A percentile compares a stretch with the other conserved stretches of the same genome.
These are phyloP conservation scores for Sphagnum magellanicum DNA, from an alignment of 228 moss, liverwort and hornwort genomes.

Conservation along the genomic window DNA sequence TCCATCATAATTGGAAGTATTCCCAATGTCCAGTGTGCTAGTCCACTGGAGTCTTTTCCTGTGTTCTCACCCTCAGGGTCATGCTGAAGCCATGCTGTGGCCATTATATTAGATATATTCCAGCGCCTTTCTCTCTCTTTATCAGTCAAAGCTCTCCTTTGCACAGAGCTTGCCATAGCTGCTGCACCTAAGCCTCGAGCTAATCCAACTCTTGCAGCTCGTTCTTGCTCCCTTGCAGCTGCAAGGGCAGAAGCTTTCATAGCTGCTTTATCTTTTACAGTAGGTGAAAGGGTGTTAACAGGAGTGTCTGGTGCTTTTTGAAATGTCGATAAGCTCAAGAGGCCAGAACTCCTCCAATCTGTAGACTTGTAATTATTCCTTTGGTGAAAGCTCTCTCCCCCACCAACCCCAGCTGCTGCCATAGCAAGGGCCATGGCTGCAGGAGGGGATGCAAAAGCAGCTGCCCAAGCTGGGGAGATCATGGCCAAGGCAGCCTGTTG, in stretches of 20 bases:
- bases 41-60: conserved; percentile 21
- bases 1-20: conserved; percentile 71
- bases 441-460: conserved; percentile 89
- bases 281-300: conserved; percentile 17
- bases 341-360: conserved; percentile 46
- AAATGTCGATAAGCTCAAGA: conserved; percentile 49
- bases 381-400: conserved; percentile 52
- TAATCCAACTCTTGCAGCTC: conserved; percentile 82
- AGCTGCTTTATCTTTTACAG: conserved; percentile 61
- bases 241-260: conserved; percentile 66
- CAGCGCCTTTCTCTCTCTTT: conserved; percentile 74
- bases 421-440: conserved; percentile 87
- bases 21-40: conserved; percentile 31
- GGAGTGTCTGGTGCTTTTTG: conserved; percentile 66
- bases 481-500: conserved; percentile 73
- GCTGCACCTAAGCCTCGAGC: conserved; percentile 89
- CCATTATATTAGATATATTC: conserved; percentile 76
- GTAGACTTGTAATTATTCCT: conserved; percentile 31
- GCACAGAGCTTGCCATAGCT: conserved; percentile 86
- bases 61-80: conserved; percentile 10
- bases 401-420: conserved; percentile 93
- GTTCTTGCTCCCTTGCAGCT: conserved; percentile 80
- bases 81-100: conserved; percentile 51
- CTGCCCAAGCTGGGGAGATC: conserved; percentile 88
- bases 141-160: conserved; percentile 65